These are phyloP conservation scores for Pythium biforme DNA, from an alignment of 352 stramenopile genomes.

Conservation along the genomic window DNA sequence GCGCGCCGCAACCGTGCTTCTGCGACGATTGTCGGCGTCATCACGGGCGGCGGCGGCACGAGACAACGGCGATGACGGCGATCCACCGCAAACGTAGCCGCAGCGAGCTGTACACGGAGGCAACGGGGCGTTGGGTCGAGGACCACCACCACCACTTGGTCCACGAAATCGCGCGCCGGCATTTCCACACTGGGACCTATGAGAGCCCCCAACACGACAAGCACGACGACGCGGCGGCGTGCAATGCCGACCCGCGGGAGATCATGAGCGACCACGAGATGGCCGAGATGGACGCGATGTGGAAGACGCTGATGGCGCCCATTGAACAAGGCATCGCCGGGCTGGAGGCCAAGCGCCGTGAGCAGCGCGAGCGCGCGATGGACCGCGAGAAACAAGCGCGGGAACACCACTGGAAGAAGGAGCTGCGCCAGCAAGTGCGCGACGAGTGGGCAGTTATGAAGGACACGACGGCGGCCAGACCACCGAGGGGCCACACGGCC, in stretches of 20 bases:
- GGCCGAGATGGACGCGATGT: conserved; percentile 13
- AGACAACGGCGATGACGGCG: not conserved
- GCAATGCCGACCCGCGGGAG: not conserved
- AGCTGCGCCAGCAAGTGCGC: conserved; percentile 22
- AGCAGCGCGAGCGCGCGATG: conserved; percentile 38
- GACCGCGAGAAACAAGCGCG: conserved; percentile 38
- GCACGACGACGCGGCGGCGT: not conserved
- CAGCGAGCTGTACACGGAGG: conserved; percentile 15
- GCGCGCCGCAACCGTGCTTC: conserved; percentile 3
- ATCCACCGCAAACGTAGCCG: conserved; percentile 19
- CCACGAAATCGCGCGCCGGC: conserved; percentile 6
- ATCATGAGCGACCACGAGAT: not conserved
- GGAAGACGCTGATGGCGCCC: conserved; percentile 15
- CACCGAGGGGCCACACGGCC: not conserved
- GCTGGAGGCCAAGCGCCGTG: conserved; percentile 31
- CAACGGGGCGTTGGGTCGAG: conserved; percentile 5
- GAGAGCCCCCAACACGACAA: not conserved
- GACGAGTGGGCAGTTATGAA: no score
- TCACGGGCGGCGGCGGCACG: not conserved
- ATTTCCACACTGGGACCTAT: not conserved
- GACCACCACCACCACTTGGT: not conserved
- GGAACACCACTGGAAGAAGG: conserved; percentile 26
- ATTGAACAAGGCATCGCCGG: conserved; percentile 38
- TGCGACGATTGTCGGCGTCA: conserved; percentile 7
- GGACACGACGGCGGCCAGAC: not conserved